Evolutionary conservation across 768 basidiomycete genomes (phyloP), one percentile per base, ranked within the genome.

Genomic region (Suillus alpinus): DNA sequence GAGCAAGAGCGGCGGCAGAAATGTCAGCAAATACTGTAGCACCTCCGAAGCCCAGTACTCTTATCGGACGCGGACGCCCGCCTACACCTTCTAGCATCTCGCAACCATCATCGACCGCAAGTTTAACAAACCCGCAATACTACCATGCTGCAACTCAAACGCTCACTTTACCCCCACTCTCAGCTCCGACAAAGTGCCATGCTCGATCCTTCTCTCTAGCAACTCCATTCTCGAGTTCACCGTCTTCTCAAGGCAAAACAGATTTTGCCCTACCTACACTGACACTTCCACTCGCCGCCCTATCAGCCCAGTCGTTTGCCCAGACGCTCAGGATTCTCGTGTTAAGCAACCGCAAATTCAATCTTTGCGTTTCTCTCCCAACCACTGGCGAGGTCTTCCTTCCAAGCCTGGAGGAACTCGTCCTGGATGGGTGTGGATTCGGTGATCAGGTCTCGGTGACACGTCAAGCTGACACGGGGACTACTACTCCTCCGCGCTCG

Each of bases 351-450:
- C 80, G 92, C 26, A 85, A 87, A 34, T 76, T 86, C 63, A 91
- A 94, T 67, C 77, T 83, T 32, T 82, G 84, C 0, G 84, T 91
- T 68, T 73, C 76, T 13, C 66, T 92, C 4, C 88, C 89, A 2
- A 60, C 65, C 16, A 53, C 69, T 6, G 72, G 52, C 55, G 73
- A 58, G n/a, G 75, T 75, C 0, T 75, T 86, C 53, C 73, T 94
- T 34, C 90, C 90, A 0, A 74, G 71, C 37, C 74, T 94, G 36
- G 91, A 93, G 69, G 92, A 92, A 67, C 81, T 94, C 10, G 78
- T 78, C 64, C 71, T 94, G 43, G 88, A 90, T 67, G 88, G 87
- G 6, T 94, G 92, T 67, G 83, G 83, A 60, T 76, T 94, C 7
- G 68, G 78, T 16, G 88, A 92, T 67, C 66, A 70, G 2, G 79